These are phyloP conservation scores for Uncinocarpus reesii DNA, from an alignment of 2,329 filamentous ascomycete genomes.

Conservation along the genomic window DNA sequence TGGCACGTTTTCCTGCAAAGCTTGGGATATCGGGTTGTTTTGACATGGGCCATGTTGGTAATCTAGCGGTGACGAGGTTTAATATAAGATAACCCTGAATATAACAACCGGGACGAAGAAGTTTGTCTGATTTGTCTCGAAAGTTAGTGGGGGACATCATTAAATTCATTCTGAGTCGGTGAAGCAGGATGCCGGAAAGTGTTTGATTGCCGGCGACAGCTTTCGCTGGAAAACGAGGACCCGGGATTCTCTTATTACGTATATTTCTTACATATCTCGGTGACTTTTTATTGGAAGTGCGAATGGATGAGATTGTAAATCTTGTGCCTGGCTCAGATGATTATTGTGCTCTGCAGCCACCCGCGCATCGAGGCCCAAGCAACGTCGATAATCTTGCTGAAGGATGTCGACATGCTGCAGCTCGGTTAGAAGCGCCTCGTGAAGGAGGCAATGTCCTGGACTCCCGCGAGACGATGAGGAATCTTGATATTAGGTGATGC, in stretches of 20 bases:
- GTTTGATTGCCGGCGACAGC: neutral
- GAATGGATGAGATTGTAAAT: neutral
- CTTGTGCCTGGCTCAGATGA: neutral
- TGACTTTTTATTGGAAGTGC: neutral
- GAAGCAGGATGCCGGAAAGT: neutral
- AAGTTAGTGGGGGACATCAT: neutral
- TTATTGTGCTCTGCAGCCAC: slow-evolving; percentile 6
- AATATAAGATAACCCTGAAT: slow-evolving; percentile 1
- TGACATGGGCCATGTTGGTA: slow-evolving; percentile 3
- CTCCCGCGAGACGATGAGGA: neutral
- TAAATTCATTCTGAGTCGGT: neutral
- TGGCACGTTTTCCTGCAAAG: slow-evolving; percentile 8
- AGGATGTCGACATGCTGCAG: neutral
- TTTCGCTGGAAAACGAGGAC: too few relatives aligned
- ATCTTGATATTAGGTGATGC: neutral
- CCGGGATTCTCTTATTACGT: too few relatives aligned
- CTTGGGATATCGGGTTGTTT: slow-evolving; percentile 8
- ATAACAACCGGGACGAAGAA: neutral
- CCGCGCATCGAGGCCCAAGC: neutral
- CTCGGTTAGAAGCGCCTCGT: slow-evolving; percentile 1
- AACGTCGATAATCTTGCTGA: neutral
- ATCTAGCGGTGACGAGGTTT: slow-evolving; percentile 7
- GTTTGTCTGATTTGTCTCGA: neutral
- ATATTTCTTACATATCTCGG: too few relatives aligned
- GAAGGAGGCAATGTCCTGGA: neutral